phyloP scores from a whole-genome alignment of 1,284 basidiomycete genomes.

The Leccinum insigne region DNA sequence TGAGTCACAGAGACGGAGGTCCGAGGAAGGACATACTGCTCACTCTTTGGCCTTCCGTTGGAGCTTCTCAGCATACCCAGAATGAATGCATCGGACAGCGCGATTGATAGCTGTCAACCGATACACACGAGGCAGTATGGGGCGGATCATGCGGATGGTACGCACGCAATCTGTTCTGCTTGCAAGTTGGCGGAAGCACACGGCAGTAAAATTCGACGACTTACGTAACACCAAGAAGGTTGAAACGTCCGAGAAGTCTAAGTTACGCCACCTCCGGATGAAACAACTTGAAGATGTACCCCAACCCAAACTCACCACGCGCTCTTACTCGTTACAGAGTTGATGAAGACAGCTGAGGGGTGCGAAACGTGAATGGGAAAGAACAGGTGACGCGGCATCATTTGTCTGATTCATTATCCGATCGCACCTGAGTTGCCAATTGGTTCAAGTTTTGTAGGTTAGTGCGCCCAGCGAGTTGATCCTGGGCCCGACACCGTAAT shows the following conservation, averaged over 20 bases:
- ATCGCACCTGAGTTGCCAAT: neutral
- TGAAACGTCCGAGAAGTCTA: neutral
- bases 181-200: neutral
- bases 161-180: neutral
- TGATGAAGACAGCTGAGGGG: neutral
- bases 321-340: neutral
- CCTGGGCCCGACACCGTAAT: neutral
- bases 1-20: neutral
- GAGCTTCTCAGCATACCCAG: conserved; percentile 47
- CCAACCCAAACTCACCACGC: neutral
- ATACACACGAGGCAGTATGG: conserved; percentile 1
- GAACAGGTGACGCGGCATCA: neutral
- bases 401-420: neutral
- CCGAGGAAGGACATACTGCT: conserved; percentile 23
- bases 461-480: neutral
- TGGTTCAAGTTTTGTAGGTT: neutral
- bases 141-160: conserved; percentile 6
- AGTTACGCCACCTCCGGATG: neutral
- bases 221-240: neutral
- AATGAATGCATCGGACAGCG: conserved; percentile 18
- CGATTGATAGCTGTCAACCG: neutral
- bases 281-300: neutral
- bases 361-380: neutral
- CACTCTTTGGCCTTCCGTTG: conserved; percentile 46
- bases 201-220: neutral